Base-by-base conservation (phyloP, 75 land plant genomes). In the Isoetes taiwanensis region DNA sequence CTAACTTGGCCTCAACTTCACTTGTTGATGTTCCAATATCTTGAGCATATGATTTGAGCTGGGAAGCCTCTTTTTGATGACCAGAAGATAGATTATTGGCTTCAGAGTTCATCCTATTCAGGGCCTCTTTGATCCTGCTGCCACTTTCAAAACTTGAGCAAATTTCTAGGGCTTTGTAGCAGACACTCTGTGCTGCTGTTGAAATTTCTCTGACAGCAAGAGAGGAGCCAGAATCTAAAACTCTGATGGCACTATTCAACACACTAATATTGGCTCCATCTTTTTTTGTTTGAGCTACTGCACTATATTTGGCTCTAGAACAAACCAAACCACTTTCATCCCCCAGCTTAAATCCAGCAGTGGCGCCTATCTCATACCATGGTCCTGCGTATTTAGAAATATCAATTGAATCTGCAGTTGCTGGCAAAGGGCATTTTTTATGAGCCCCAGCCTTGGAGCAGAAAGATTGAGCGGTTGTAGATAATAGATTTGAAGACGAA, bases 281-380 rank as follows among this genome's bases (percentile, higher is more conserved):
- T 37, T 10, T 14, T 43, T 20, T 3, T 25, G 4, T 43, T 25
- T 3, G 24, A 43, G 46, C 24, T 25, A 25, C 24, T 43, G 32
- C 3, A 2, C 57, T 62, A 62, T 72, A 70, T 17, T 17, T 14
- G 1, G 56, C 55, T 26, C 62, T 61, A 9, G 26, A 19, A 31
- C 75, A 72, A 16, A 28, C 20, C 26, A 68, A 29, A 2, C 75
- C 75, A 0, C 61, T 57, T 23, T 72, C 75, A 3, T 30, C 19
- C 46, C 21, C 21, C 24, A 72, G 72, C 33, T 72, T 72, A 61
- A 62, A 68, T 14, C 35, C 58, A 0, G 75, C 75, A 10, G 75
- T 68, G 66, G 61, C 42, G 0, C 72, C 75, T 16, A 72, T 62
- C 41, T 72, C 75, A 33, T 72, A 72, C 75, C 75, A 72, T 24